These are phyloP conservation scores for Hericium erinaceus DNA, from an alignment of 768 basidiomycete genomes.

Conservation along the genomic window DNA sequence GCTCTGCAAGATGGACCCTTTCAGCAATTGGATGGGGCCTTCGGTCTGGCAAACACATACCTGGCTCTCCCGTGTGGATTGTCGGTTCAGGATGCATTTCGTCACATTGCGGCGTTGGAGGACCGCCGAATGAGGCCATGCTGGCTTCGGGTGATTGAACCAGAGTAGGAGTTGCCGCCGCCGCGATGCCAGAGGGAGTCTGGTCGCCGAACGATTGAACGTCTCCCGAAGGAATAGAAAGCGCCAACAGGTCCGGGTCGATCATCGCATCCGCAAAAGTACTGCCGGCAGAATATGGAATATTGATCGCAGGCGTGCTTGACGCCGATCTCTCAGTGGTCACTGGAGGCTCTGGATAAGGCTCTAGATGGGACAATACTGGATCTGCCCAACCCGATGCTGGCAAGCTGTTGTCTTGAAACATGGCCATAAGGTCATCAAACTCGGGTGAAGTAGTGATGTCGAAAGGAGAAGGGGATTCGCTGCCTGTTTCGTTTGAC, in stretches of 20 bases:
- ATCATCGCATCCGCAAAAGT: conserved; percentile 11
- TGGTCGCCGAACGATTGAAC: conserved; percentile 13
- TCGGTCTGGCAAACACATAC: conserved; percentile 7
- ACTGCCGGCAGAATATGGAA: not conserved
- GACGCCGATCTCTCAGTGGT: not conserved
- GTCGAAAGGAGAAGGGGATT: not conserved
- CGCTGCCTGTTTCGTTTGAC: no score
- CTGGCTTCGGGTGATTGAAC: conserved; percentile 12
- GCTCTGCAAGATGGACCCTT: conserved; percentile 4
- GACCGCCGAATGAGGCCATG: conserved; percentile 18
- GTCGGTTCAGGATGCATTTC: conserved; percentile 29
- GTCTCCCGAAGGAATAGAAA: not conserved
- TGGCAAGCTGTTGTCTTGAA: conserved; percentile 37
- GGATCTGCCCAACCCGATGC: not conserved
- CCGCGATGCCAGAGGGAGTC: not conserved
- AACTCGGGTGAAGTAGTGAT: not conserved
- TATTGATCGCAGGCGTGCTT: not conserved
- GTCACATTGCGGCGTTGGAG: conserved; percentile 21
- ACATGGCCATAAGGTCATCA: conserved; percentile 26
- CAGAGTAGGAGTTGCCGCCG: conserved; percentile 5
- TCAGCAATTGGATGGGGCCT: not conserved
- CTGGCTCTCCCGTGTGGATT: conserved; percentile 16
- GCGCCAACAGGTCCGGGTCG: conserved; percentile 13
- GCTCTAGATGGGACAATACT: not conserved
- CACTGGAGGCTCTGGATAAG: not conserved